phyloP scores from a whole-genome alignment of 1,284 basidiomycete genomes.

The Cronartium quercuum region DNA sequence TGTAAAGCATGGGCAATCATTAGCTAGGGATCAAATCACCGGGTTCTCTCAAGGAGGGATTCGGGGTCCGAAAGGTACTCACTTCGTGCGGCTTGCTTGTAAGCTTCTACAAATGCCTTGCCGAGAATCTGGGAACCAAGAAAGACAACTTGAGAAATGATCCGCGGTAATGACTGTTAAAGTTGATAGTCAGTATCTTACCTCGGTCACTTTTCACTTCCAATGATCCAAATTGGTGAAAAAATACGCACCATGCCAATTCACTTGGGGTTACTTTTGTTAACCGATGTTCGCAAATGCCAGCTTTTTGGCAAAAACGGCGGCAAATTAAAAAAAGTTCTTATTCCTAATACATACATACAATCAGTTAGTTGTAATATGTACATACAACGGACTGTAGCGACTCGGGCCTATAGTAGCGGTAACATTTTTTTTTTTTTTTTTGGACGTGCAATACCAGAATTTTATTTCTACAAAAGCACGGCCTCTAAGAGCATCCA shows the following conservation, averaged over 20 bases:
- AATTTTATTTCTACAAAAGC: too few species aligned
- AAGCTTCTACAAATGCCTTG: conserved; percentile 83
- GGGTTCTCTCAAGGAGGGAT: too few species aligned
- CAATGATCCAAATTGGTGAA: too few species aligned
- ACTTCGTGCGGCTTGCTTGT: conserved; percentile 89
- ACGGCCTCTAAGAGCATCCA: too few species aligned
- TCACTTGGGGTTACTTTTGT: too few species aligned
- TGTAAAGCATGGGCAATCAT: not conserved
- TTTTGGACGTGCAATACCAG: too few species aligned
- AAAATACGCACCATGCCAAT: not conserved
- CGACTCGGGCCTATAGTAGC: not conserved
- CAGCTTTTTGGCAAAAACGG: not conserved
- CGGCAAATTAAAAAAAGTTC: not conserved
- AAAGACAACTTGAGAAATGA: conserved; percentile 73
- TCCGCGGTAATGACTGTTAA: conserved; percentile 50
- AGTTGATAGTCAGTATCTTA: not conserved
- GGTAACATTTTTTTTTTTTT: not conserved
- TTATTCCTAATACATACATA: not conserved
- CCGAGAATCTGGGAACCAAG: conserved; percentile 78
- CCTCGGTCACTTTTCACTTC: not conserved
- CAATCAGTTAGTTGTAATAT: too few species aligned
- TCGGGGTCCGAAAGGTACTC: conserved; percentile 51
- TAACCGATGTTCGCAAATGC: too few species aligned
- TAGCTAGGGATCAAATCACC: too few species aligned
- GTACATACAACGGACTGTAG: not conserved